A percentile compares a stretch with the other conserved stretches of the same genome.
Conservation (phyloP, 441 rosid species). For the Pelargonium cotyledonis region DNA sequence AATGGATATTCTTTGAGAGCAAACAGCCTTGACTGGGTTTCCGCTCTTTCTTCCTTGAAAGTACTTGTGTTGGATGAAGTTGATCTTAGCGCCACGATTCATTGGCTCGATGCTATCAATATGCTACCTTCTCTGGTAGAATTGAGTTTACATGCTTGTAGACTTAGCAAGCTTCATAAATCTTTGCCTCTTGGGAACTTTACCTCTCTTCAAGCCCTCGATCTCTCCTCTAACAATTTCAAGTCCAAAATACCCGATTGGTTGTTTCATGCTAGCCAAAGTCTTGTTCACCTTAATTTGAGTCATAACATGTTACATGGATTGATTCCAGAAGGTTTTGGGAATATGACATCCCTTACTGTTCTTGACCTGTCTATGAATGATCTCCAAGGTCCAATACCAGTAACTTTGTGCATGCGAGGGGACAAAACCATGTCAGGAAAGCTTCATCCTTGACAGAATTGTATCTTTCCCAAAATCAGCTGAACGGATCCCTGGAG, state of each 20-base stretch:
- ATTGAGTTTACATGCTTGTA: neutral
- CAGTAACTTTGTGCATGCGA: neutral
- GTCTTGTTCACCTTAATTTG: constrained; percentile 6
- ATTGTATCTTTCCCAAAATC: constrained; percentile 5
- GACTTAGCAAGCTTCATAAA: neutral
- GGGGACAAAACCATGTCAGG: neutral
- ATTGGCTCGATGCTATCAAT: constrained; percentile 3
- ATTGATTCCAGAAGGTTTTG: constrained; percentile 12
- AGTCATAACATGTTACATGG: constrained; percentile 4
- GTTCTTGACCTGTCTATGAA: constrained; percentile 10
- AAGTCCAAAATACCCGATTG: constrained; percentile 1
- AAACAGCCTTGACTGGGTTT: constrained; percentile 14
- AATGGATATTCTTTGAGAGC: neutral
- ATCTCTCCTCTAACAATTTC: neutral
- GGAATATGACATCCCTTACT: constrained; percentile 15
- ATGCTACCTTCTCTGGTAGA: constrained; percentile 2
- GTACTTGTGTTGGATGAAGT: neutral
- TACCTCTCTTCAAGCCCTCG: neutral
- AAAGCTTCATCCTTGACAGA: constrained; percentile 6
- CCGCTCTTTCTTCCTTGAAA: constrained; percentile 5
- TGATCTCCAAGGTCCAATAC: constrained; percentile 9
- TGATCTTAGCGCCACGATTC: neutral
- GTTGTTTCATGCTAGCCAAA: constrained; percentile 2
- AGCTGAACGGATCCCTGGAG: constrained; percentile 10
- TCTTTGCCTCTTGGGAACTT: neutral